Conservation (phyloP, 352 stramenopile genomes). For the Blastocystis sp. region DNA sequence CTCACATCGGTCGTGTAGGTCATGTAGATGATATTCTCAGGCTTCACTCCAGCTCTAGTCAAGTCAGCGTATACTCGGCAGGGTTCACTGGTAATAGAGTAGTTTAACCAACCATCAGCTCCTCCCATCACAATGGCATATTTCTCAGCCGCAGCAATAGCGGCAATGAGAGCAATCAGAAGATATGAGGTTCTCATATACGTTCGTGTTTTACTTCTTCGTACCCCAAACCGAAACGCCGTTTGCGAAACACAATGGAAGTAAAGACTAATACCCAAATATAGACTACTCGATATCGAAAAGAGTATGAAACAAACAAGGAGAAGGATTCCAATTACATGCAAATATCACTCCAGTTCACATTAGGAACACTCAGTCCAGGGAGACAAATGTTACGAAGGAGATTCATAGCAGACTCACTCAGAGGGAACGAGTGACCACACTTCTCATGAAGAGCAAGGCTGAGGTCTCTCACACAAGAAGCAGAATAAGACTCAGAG, state of each 20-base stretch:
- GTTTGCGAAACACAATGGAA: not conserved
- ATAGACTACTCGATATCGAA: not conserved
- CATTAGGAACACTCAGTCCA: not conserved
- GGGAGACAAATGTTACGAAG: conserved; percentile 1
- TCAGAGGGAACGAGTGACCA: not conserved
- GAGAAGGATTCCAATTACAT: not conserved
- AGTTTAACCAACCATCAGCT: conserved; percentile 44
- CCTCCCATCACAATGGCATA: conserved; percentile 10
- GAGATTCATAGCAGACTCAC: not conserved
- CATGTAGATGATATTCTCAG: conserved; percentile 54
- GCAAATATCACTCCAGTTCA: not conserved
- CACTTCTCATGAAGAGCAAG: not conserved
- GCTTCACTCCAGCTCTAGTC: conserved; percentile 23
- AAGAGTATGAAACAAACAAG: not conserved
- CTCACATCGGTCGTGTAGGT: conserved; percentile 34
- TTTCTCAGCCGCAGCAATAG: conserved; percentile 2
- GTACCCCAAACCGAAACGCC: too few relatives aligned
- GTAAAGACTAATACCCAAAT: not conserved
- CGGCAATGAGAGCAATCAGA: not conserved
- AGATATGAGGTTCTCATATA: conserved; percentile 3
- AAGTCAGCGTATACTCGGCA: conserved; percentile 28
- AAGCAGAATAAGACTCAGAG: not conserved
- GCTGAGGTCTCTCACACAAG: not conserved
- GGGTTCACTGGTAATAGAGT: conserved; percentile 51
- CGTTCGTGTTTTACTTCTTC: too few relatives aligned